Conservation (phyloP, 345 rosid species). For the Passiflora organensis region DNA sequence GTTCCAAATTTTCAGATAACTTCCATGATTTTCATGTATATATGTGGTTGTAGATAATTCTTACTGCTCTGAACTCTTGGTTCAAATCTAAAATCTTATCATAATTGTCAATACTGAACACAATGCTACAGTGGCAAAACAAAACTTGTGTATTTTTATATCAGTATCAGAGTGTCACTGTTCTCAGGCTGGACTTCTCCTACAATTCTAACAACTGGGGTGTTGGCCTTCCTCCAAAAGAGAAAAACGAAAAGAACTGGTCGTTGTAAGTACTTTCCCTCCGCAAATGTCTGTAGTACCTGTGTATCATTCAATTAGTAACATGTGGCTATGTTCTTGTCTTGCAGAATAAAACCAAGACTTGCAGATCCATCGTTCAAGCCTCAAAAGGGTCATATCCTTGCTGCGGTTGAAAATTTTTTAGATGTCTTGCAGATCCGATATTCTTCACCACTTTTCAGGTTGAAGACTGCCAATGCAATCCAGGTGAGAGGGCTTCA, state of each 20-base stretch:
- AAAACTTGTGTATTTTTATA: not conserved
- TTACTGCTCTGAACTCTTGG: no score
- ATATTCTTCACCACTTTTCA: constrained; percentile 89
- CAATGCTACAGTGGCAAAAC: no score
- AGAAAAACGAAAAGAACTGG: constrained; percentile 79
- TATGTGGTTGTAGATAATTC: no score
- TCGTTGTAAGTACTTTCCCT: constrained; percentile 51
- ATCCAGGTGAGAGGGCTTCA: constrained; percentile 59
- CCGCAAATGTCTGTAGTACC: not conserved
- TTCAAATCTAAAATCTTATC: no score
- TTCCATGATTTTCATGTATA: no score
- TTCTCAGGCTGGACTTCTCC: constrained; percentile 74
- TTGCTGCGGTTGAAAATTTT: constrained; percentile 67
- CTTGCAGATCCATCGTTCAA: constrained; percentile 81
- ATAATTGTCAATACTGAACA: no score
- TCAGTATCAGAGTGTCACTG: constrained; percentile 6
- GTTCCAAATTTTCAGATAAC: not conserved
- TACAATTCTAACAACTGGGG: constrained; percentile 87
- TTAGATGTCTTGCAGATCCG: constrained; percentile 57
- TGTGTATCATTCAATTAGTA: no score
- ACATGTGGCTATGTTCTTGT: not conserved
- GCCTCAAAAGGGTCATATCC: constrained; percentile 67
- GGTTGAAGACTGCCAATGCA: constrained; percentile 61
- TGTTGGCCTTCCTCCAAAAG: constrained; percentile 87
- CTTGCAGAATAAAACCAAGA: constrained; percentile 73